Percentiles rank a stretch among this genome's conserved stretches.
Evolutionary conservation across 2,329 filamentous ascomycete genomes (phyloP).

Genomic region (Tolypocladium album): DNA sequence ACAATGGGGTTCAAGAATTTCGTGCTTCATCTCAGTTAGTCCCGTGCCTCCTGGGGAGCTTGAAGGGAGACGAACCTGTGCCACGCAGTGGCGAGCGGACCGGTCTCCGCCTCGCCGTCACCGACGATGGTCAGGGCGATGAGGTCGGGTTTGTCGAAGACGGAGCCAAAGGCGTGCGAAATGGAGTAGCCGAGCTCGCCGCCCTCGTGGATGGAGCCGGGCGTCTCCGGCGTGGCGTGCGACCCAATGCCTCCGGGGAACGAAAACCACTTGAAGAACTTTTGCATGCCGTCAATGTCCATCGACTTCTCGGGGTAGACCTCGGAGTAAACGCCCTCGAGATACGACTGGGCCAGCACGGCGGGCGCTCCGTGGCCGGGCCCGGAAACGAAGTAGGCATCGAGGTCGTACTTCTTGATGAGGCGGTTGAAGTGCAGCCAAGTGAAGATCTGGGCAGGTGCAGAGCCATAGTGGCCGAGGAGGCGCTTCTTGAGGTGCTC

Average conservation of each 20-base stretch:
- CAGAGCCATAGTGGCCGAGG: slow-evolving; percentile 69
- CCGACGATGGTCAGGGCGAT: slow-evolving; percentile 72
- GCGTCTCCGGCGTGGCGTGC: slow-evolving; percentile 70
- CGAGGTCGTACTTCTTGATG: slow-evolving; percentile 69
- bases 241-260: slow-evolving; percentile 72
- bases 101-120: slow-evolving; percentile 73
- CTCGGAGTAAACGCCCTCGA: slow-evolving; percentile 69
- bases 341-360: slow-evolving; percentile 64
- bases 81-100: slow-evolving; percentile 69
- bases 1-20: slow-evolving; percentile 74
- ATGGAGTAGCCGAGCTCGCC: slow-evolving; percentile 75
- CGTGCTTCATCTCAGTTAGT: slow-evolving; percentile 29
- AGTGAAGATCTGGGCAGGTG: slow-evolving; percentile 71
- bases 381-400: slow-evolving; percentile 64
- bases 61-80: slow-evolving; percentile 32
- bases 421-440: slow-evolving; percentile 76
- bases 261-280: slow-evolving; percentile 75
- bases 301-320: slow-evolving; percentile 66
- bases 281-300: slow-evolving; percentile 56
- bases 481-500: slow-evolving; percentile 66
- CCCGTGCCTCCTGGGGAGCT: not conserved
- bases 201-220: slow-evolving; percentile 67
- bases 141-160: slow-evolving; percentile 64
- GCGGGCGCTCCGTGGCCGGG: slow-evolving; percentile 71
- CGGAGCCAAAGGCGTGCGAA: slow-evolving; percentile 67